Evolutionary conservation across 2,329 filamentous ascomycete species (phyloP), one percentile per base, ranked within the genome.

Genomic region (Colletotrichum neosansevieriae): DNA sequence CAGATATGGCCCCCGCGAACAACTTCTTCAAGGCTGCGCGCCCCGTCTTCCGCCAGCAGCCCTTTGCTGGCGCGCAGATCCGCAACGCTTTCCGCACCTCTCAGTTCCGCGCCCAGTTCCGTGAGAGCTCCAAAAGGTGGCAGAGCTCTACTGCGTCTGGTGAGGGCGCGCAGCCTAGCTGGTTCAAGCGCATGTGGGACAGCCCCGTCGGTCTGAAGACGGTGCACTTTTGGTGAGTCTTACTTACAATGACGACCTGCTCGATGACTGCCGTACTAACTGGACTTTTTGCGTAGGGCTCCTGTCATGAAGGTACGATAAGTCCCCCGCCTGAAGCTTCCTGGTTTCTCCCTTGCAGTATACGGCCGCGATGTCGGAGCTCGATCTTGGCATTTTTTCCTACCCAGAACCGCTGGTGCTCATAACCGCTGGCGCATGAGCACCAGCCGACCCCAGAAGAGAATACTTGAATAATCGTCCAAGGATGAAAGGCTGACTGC

Each of bases 201-300:
- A 94, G 91, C 80, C 92, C 92, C 71, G 81, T 94, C 72, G 93
- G 93, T 58, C 74, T 94, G 74, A 94, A 94, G 91, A 99, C 96
- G 71, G 96, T 99, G 76, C 96, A 99, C 82, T 99, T 99, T 84
- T 99, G 96, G 95, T 95, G 84, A 72, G 86, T 77, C 4, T 2
- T 10, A 3, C 4, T 1, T 19, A 29, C 7, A 29, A 6, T 29
- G 29, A 29, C 7, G 29, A 29, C 29, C 6, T 15, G 34, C 5
- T 19, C 38, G 38, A 42, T 13, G 57, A 17, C 38, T 45, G 15
- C 5, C 15, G 40, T 47, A 19, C 65, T 68, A 24, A 68, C 54
- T 38, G 13, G 11, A 36, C 7, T 64, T 24, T 19, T 53, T 42
- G 4, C 49, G 47, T 74, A 95, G 93, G 93, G 94, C 95, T 50